Evolutionary conservation across 108 stramenopile genomes (phyloP).

Genomic region (Ochromonas danica): DNA sequence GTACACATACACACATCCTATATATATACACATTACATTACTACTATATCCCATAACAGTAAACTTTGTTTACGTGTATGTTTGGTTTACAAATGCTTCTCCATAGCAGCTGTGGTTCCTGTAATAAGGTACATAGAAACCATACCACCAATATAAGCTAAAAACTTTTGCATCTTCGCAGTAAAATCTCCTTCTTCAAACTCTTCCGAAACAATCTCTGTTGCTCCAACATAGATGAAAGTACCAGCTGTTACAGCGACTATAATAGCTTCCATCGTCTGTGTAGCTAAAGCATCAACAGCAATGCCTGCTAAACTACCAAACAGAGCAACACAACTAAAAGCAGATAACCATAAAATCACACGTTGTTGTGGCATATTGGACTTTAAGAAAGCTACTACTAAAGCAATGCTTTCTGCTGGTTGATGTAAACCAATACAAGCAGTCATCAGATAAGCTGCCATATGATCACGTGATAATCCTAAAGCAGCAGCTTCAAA

Average conservation of each 20-base stretch:
- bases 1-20: too few relatives aligned
- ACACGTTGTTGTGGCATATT: constrained; percentile 81
- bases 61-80: too few relatives aligned
- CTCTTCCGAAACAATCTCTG: constrained; percentile 58
- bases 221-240: constrained; percentile 96
- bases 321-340: constrained; percentile 80
- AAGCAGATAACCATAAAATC: constrained; percentile 71
- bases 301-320: constrained; percentile 78
- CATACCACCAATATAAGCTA: background rate
- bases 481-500: constrained; percentile 93
- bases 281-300: constrained; percentile 59
- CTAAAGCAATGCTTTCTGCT: constrained; percentile 89
- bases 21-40: too few relatives aligned
- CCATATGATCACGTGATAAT: constrained; percentile 71
- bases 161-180: background rate
- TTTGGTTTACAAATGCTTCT: too few relatives aligned
- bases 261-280: constrained; percentile 70
- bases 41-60: too few relatives aligned
- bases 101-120: background rate
- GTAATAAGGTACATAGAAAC: constrained; percentile 4
- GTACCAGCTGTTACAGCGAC: constrained; percentile 93
- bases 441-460: constrained; percentile 75
- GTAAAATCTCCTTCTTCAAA: constrained; percentile 15
- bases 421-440: constrained; percentile 64
- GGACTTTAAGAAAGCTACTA: constrained; percentile 91